Evolutionary conservation across 2,329 filamentous ascomycete genomes (phyloP), one percentile per base, ranked within the genome.

Genomic region (Reticulascus tulasneorum): DNA sequence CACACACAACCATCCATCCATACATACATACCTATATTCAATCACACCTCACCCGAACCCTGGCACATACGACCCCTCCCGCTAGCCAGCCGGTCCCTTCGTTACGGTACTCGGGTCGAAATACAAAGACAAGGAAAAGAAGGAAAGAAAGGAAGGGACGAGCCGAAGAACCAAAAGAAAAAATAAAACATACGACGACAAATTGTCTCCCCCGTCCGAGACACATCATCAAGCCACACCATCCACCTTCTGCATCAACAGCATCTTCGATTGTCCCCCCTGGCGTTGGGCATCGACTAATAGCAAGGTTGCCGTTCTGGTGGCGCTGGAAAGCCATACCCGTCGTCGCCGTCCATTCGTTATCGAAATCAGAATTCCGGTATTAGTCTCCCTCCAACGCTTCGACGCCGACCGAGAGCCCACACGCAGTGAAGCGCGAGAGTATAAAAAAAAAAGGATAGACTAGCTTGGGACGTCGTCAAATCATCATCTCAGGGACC

Each of bases 291-390:
- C 36, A 27, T 34, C 34, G 23, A 22, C 24, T 27, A 33, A 25
- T 33, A 21, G 30, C 16, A 26, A 29, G 35, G 35, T 31, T 33
- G 35, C n/a, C 34, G 22, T 23, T 38, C 29, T 23, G 17, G 38
- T 38, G 38, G 38, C 38, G 38, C 38, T 41, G 35, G 38, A 41
- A 38, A 26, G 35, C 29, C 23, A 41, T 31, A 34, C 29, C 38
- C 38, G 35, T 30, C 35, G 29, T 35, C 35, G 38, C 38, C 29
- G 38, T 25, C 38, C 38, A 41, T 38, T 38, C 38, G 38, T 21
- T 23, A 11, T 39, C 39, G 30, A 39, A 34, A 35, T 34, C 35
- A 39, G 19, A 24, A 35, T 26, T 28, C 32, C 30, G 27, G 26
- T 31, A 13, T 18, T 40, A n/a, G 13, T 32, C 32, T 18, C 36